Percentiles rank a stretch among this genome's conserved stretches.
Evolutionary conservation across 192 early-diverging fungal genomes (phyloP).

Genomic region (Umbelopsis vinacea): DNA sequence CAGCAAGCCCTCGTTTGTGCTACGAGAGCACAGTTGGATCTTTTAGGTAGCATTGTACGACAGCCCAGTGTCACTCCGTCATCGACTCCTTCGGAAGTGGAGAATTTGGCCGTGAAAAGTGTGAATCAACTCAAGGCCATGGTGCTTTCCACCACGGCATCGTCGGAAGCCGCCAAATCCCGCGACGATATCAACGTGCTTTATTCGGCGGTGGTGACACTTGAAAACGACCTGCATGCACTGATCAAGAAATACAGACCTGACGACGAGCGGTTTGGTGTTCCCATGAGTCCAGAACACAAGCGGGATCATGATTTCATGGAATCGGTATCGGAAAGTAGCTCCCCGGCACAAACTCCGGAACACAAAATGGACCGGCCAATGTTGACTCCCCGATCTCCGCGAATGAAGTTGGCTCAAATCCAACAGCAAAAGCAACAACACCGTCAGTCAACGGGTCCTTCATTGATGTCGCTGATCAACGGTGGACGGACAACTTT

Average conservation of each 20-base stretch:
- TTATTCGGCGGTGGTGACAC: background rate
- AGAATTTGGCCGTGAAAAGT: background rate
- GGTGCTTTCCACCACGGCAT: background rate
- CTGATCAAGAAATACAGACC: background rate
- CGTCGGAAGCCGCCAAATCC: background rate
- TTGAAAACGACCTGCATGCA: background rate
- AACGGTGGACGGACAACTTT: background rate
- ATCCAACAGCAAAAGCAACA: slow-evolving; percentile 14
- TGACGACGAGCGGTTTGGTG: background rate
- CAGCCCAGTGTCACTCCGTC: background rate
- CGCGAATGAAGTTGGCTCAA: slow-evolving; percentile 5
- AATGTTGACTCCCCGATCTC: slow-evolving; percentile 4
- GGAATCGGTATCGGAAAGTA: slow-evolving; percentile 12
- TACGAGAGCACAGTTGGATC: slow-evolving; percentile 11
- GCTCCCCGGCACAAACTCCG: slow-evolving; percentile 1
- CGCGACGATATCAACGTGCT: background rate
- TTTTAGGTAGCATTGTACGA: slow-evolving; percentile 9
- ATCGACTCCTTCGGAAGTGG: background rate
- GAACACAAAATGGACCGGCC: slow-evolving; percentile 12
- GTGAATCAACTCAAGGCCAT: background rate
- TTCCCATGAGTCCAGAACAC: background rate
- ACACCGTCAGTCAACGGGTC: background rate
- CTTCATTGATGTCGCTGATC: slow-evolving; percentile 9
- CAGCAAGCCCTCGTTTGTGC: slow-evolving; percentile 19
- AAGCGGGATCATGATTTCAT: slow-evolving; percentile 14